Evolutionary conservation across 108 stramenopile genomes (phyloP).

Genomic region (Stephanodiscus triporus): DNA sequence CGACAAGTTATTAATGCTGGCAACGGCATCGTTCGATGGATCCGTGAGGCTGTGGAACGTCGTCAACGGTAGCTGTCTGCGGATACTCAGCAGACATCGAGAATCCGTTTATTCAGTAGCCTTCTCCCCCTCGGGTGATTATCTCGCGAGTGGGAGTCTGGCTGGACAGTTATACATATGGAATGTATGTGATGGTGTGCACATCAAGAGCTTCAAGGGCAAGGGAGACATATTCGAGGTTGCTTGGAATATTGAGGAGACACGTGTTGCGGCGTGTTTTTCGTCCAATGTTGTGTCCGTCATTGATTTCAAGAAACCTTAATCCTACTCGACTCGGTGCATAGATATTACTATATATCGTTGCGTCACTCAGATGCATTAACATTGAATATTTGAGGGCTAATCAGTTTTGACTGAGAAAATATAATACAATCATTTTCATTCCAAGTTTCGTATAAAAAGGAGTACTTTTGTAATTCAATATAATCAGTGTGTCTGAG

Average conservation of each 20-base stretch:
- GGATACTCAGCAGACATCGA: constrained; percentile 81
- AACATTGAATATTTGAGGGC: not conserved
- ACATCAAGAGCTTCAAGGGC: constrained; percentile 88
- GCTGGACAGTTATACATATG: constrained; percentile 93
- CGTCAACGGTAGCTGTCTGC: constrained; percentile 77
- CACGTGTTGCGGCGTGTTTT: constrained; percentile 88
- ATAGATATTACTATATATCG: constrained; percentile 18
- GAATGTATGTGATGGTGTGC: constrained; percentile 77
- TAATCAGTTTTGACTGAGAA: not conserved
- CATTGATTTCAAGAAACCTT: constrained; percentile 77
- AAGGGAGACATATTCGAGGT: constrained; percentile 94
- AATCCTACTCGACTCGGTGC: constrained; percentile 16
- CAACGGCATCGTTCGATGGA: constrained; percentile 95
- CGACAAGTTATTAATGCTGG: constrained; percentile 81
- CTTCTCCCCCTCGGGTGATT: constrained; percentile 88
- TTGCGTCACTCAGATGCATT: not conserved
- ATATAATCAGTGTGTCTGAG: not conserved
- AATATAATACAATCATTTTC: not conserved
- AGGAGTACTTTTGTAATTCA: not conserved
- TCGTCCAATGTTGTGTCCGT: constrained; percentile 88
- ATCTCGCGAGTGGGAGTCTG: constrained; percentile 83
- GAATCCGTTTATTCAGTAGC: constrained; percentile 90
- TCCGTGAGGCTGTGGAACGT: constrained; percentile 95
- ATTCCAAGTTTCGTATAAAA: not conserved
- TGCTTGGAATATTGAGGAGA: constrained; percentile 93